Evolutionary conservation across 352 stramenopile species (phyloP).

Genomic region (Hyphochytrium catenoides): DNA sequence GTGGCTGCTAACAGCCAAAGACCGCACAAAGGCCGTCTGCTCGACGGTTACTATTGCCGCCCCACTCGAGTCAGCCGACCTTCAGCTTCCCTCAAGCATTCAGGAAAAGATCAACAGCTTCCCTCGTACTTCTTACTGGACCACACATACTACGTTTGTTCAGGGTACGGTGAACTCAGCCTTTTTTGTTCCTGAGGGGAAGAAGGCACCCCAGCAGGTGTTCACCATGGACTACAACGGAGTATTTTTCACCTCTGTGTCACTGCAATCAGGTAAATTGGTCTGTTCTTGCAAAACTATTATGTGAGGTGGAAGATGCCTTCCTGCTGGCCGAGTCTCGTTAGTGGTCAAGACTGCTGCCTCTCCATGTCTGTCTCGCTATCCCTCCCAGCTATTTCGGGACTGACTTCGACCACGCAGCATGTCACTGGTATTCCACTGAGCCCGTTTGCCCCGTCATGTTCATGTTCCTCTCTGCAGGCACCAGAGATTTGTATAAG

Average conservation of each 20-base stretch:
- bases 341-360: no score
- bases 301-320: no score
- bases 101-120: background rate
- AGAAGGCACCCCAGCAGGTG: conserved; percentile 3
- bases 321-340: no score
- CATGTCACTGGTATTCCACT: no score
- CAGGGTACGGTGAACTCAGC: conserved; percentile 3
- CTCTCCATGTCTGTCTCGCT: no score
- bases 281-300: background rate
- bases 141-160: conserved; percentile 8
- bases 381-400: no score
- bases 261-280: conserved; percentile 6
- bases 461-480: background rate
- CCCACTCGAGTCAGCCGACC: conserved; percentile 5
- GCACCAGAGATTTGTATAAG: conserved; percentile 6
- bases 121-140: no score
- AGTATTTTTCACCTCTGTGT: conserved; percentile 5
- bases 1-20: conserved; percentile 1
- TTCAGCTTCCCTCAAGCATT: conserved; percentile 1
- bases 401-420: no score
- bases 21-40: background rate
- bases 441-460: background rate
- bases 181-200: background rate
- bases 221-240: conserved; percentile 2
- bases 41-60: conserved; percentile 4